Evolutionary conservation across 2,329 filamentous ascomycete genomes (phyloP), one percentile per base, ranked within the genome.

Genomic region (Aspergillus uvarum): DNA sequence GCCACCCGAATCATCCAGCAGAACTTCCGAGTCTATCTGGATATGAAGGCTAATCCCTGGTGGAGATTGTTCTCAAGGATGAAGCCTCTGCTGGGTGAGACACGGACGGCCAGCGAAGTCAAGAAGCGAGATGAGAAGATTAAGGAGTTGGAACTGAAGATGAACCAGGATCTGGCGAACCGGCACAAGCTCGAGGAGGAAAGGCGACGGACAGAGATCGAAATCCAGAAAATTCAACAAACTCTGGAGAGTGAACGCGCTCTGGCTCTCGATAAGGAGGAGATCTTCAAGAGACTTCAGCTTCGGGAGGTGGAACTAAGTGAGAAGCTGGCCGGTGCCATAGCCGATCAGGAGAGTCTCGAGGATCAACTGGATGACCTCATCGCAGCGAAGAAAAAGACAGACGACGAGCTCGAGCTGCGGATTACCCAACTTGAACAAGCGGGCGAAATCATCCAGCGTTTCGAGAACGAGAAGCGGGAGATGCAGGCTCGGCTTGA

Each of bases 271-370:
- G 95, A 99, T 77, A 99, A 99, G 74, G 96, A 99, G 73, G 95
- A 99, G 70, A 99, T 99, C 61, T 99, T 98, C 82, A 96, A 94
- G 73, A 87, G 96, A n/a, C 82, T 99, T 22, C 95, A 97, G 72
- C 81, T 89, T 56, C 89, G 95, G n/a, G 95, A 99, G 76, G 84
- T 87, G 11, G 94, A 99, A 73, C 84, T 99, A 4, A 91, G 89
- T 55, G 96, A 99, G 70, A 97, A 98, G 78, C 84, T 99, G 29
- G 86, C 92, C 42, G 94, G 91, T 44, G 94, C 94, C 31, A 87
- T 98, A 61, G 90, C 96, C 22, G 96, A 99, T 68, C 94, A 98
- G 73, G 94, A 98, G 72, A 88, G 89, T 56, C 84, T 99, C 1
- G 95, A 99, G 75, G 92, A 96, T 64, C 92, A 99, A 73, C 82